Evolutionary conservation across 116 monocot species (phyloP), one percentile per base, ranked within the genome.

Genomic region (Dioscorea cayenensis): DNA sequence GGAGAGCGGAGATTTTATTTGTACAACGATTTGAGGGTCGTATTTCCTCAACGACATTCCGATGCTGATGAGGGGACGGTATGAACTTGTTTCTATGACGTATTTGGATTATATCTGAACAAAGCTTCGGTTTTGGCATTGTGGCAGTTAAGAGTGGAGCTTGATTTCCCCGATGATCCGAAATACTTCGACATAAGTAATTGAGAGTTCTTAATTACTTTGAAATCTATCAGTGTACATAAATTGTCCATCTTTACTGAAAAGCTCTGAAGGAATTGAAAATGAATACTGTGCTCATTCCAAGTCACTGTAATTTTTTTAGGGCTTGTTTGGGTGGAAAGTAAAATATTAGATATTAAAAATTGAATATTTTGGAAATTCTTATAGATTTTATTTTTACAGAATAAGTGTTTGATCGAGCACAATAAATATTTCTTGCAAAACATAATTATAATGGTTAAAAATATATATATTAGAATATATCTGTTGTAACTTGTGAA

Each of bases 61-160:
- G 96, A 97, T 84, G 70, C 90, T 71, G 96, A 97, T 65, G 96
- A 97, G 74, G 96, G 92, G 67, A 88, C 87, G 96, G 92, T 97
- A 89, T 71, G 73, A 17, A 14, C 25, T 35, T 55, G 55, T 14
- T 55, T 55, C 14, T 18, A 0, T n/a, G 2, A 16, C 1, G 14
- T 55, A 5, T 18, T n/a, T 55, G 14, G 10, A 18, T 55, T 18
- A 18, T 16, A 55, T 11, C n/a, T n/a, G 16, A 18, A n/a, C 1
- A 3, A 55, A n/a, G n/a, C n/a, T 55, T 55, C 14, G 55, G 16
- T 55, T 55, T 55, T 5, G 20, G 18, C 10, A 10, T 20, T 62
- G 21, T 62, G 60, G 32, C 84, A 96, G 96, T 72, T 92, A 74
- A 73, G 75, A 18, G 88, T 96, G 81, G 96, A 90, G 71, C 85